These are phyloP conservation scores for Phytophthora sp. DNA, from an alignment of 352 stramenopile genomes.

Conservation along the genomic window DNA sequence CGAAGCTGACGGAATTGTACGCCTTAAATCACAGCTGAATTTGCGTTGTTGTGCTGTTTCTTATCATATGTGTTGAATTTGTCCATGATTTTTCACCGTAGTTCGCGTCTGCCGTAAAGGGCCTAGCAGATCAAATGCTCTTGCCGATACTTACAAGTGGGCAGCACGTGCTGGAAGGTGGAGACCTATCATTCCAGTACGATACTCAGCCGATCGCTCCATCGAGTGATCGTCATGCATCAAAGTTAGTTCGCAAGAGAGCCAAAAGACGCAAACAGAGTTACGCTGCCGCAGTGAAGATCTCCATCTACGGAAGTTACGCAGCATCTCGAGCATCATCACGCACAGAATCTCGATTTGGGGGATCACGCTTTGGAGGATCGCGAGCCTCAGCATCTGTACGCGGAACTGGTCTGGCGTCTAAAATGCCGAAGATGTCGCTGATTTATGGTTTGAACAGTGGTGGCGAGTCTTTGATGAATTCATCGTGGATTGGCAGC, in stretches of 20 bases:
- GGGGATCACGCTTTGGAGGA: conserved; percentile 37
- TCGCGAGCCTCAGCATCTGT: conserved; percentile 20
- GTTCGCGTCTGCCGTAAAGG: conserved; percentile 25
- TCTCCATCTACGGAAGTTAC: conserved; percentile 22
- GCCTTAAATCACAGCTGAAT: too few relatives aligned
- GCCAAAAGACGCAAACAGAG: conserved; percentile 23
- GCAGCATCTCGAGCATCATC: conserved; percentile 42
- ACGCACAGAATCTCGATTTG: conserved; percentile 38
- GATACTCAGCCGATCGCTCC: conserved; percentile 18
- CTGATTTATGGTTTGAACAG: conserved; percentile 9
- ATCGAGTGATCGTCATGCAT: conserved; percentile 24
- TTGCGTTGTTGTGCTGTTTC: not conserved
- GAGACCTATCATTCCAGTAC: conserved; percentile 18
- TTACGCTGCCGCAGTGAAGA: conserved; percentile 18
- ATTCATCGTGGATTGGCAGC: conserved; percentile 15
- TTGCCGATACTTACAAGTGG: conserved; percentile 21
- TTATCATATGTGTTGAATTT: not conserved
- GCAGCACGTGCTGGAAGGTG: conserved; percentile 10
- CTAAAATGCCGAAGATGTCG: conserved; percentile 42
- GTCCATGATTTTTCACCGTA: not conserved
- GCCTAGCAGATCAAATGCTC: conserved; percentile 26
- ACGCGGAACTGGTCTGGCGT: conserved; percentile 22
- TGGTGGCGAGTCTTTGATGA: conserved; percentile 1
- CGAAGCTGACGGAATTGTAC: conserved; percentile 24
- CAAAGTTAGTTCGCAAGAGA: conserved; percentile 27